Evolutionary conservation across 2,329 filamentous ascomycete species (phyloP).

Genomic region (Pestalotiopsis sp.): DNA sequence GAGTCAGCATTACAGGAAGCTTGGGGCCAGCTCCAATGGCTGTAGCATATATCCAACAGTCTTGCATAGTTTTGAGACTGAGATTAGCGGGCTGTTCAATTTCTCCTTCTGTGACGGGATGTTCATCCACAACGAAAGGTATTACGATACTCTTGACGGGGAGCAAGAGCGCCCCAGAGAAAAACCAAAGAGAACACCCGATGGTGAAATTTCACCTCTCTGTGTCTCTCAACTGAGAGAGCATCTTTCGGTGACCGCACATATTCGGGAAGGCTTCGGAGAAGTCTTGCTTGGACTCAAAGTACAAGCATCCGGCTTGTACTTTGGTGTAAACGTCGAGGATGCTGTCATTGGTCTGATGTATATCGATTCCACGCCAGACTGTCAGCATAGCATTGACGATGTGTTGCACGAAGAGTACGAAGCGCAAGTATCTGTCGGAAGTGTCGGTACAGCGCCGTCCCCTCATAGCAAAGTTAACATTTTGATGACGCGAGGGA

Average conservation of each 20-base stretch:
- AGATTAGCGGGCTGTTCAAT: neutral
- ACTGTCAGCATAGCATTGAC: neutral
- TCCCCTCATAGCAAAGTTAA: neutral
- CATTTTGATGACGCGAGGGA: neutral
- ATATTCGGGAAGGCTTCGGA: neutral
- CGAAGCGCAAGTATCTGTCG: neutral
- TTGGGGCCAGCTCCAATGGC: neutral
- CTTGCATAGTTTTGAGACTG: neutral
- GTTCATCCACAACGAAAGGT: neutral
- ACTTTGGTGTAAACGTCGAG: neutral
- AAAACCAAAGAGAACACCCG: fast-evolving
- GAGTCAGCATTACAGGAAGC: neutral
- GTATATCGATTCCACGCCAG: neutral
- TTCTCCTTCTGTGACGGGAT: neutral
- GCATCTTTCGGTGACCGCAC: neutral
- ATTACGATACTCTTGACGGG: neutral
- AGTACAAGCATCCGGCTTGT: neutral
- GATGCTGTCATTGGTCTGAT: neutral
- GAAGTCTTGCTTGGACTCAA: neutral
- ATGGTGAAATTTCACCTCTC: neutral
- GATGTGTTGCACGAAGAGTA: neutral
- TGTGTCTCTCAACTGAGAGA: neutral
- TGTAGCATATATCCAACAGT: neutral
- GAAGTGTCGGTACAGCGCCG: neutral
- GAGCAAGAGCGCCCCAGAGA: neutral